Base-by-base conservation (phyloP, 768 basidiomycete species). In the Coprinopsis strossmayeri region DNA sequence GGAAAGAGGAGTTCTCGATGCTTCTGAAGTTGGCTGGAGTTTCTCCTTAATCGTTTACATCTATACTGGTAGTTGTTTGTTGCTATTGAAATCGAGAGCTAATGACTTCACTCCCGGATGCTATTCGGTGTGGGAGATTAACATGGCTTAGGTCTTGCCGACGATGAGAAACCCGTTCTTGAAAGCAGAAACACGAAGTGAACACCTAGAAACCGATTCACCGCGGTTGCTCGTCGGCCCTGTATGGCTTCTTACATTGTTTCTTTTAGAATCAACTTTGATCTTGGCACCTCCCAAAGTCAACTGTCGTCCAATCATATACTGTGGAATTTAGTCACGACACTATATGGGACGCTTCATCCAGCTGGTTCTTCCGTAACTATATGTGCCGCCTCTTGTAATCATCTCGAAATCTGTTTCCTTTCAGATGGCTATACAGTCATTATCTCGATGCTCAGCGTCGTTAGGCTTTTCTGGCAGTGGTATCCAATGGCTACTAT, bases 21-120 rank as follows among this genome's bases (percentile, higher is more conserved):
- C 69, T 90, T 45, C 86, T 77, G 58, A 81, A 74, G 59, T 70
- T 90, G 75, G 86, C 87, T 21, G 71, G 73, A 9, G 59, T 71
- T 34, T 69, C 54, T 42, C 9, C 40, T 42, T 23, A 21, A 23
- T 24, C 40, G 18, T 10, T 23, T 9, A n/a, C n/a, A n/a, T n/a
- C n/a, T n/a, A n/a, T n/a, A n/a, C n/a, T n/a, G n/a, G n/a, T n/a
- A n/a, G n/a, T n/a, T n/a, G n/a, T n/a, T 42, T 42, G 24, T 42
- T 9, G 40, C 18, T 42, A 11, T 42, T 23, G 11, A 24, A 11
- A 11, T 42, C 4, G 9, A 42, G 11, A 25, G 35, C 10, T 38
- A 5, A 11, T 5, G 17, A 11, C 35, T 17, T 18, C n/a, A n/a
- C n/a, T n/a, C n/a, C 17, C 35, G 35, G 35, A 38, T 10, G 9